phyloP scores from a whole-genome alignment of 441 rosid species.

The Erodium chrysanthum region DNA sequence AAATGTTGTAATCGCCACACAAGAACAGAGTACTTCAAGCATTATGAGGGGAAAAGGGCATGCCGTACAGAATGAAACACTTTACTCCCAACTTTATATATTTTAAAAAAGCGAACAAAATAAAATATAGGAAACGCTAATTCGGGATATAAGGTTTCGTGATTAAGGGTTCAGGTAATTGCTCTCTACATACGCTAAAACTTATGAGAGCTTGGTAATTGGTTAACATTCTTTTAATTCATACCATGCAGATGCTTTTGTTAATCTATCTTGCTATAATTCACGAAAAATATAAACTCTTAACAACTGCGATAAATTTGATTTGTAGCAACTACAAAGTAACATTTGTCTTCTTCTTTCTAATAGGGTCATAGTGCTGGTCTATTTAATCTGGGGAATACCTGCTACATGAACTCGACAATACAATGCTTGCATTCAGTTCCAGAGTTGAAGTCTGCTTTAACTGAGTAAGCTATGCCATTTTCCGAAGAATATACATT shows the following conservation, averaged over 20 bases:
- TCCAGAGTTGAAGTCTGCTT: constrained; percentile 81
- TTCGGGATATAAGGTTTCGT: too few relatives aligned
- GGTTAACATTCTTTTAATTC: too few relatives aligned
- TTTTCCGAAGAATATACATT: neutral
- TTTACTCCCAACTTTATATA: too few relatives aligned
- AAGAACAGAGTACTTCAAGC: too few relatives aligned
- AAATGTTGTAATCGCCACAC: too few relatives aligned
- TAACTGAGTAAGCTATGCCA: constrained; percentile 31
- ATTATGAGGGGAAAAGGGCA: too few relatives aligned
- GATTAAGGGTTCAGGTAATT: too few relatives aligned
- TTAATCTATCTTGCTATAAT: neutral
- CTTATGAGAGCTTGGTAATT: too few relatives aligned
- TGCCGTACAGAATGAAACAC: too few relatives aligned
- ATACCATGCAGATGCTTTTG: neutral
- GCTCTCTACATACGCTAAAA: too few relatives aligned
- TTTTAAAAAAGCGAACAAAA: too few relatives aligned
- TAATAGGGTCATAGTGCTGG: constrained; percentile 81
- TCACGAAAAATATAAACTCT: neutral
- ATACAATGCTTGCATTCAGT: constrained; percentile 83
- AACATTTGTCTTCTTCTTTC: neutral
- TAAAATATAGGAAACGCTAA: too few relatives aligned
- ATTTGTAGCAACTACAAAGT: neutral
- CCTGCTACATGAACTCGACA: constrained; percentile 95
- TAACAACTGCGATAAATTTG: neutral
- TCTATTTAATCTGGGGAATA: constrained; percentile 71